Base-by-base conservation (phyloP, 2,329 filamentous ascomycete genomes). In the Colletotrichum spinosum region DNA sequence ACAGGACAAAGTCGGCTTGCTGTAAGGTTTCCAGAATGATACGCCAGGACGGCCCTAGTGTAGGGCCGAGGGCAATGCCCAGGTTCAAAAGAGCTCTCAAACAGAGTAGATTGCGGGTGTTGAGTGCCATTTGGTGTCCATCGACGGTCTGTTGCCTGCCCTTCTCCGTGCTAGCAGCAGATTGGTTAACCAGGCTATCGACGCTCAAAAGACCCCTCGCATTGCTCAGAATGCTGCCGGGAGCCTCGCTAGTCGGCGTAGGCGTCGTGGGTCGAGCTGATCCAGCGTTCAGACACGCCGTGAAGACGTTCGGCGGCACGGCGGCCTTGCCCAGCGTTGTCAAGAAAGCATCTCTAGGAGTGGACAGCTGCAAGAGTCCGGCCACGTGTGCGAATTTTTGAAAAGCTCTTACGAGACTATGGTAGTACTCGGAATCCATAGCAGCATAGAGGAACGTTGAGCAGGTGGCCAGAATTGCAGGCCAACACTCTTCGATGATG, bases 371-470 rank as follows among this genome's bases (percentile, higher is more conserved):
- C 8, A 99, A 80, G 51, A 99, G 83, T 6, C 96, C 97, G 44
- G 96, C 93, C 3, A 98, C 95, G 75, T 99, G 97, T 1, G 96
- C 92, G 72, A 99, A 92, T 69, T 97, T 94, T 72, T 99, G 96
- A 70, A 98, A 97, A 0, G 95, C 92, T 69, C 96, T 88, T 33
- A 99, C 95, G 2, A 99, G 82, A 9, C 91, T 89, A 70, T 97
- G 94, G 72, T 98, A 99, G 71, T 96, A 97, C 57, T 97, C 94
- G 1, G 93, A 91, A 74, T 99, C 96, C 4, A 99, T 82, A 0
- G 95, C 90, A 37, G 96, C 93, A 74, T 97, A 97, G 15, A 99
- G 81, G 74, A 98, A 99, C 0, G 95, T 97, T 0, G 96, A 99
- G 72, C 94, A 97, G 2, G 94, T 96, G 1, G 96, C 95, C 53